Evolutionary conservation across 73 alveolate species (phyloP), one percentile per base, ranked within the genome.

Genomic region (Halteria grandinella): DNA sequence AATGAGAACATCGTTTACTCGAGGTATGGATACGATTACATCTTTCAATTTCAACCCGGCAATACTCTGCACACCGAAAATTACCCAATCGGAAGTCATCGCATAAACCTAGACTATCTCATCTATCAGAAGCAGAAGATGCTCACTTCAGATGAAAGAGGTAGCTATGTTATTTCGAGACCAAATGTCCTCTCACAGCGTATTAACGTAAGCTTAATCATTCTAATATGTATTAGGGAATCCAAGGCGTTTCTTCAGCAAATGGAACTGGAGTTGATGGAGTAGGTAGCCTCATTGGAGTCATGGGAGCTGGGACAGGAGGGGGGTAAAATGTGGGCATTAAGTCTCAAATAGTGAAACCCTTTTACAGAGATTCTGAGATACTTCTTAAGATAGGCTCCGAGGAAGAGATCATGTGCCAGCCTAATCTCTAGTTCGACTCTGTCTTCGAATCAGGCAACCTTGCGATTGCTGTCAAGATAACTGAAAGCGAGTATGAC

Each of bases 381-480:
- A n/a, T n/a, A n/a, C n/a, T n/a, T n/a, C n/a, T n/a, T n/a, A n/a
- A n/a, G n/a, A n/a, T n/a, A n/a, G n/a, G n/a, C n/a, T n/a, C n/a
- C n/a, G n/a, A n/a, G n/a, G n/a, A n/a, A n/a, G n/a, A n/a, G n/a
- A n/a, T n/a, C n/a, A n/a, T n/a, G n/a, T n/a, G n/a, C n/a, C n/a
- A n/a, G n/a, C 43, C 4, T 7, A 43, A 0, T 20, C 34, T 64
- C 45, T 14, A 23, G 1, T 64, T 64, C 49, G 79, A 64, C 33
- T 64, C 79, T n/a, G 64, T 64, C 1, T 86, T 86, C 55, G 94
- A 86, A 57, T 66, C 87, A 39, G 94, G 94, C 0, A 86, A 86
- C 62, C 83, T 86, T 2, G 79, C 80, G 41, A 41, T 86, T 25
- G 94, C 94, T 17, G 54, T 78, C 48, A 59, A 79, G 40, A 39